phyloP scores from a whole-genome alignment of 129 eudicot species.

The Escallonia herrerae region DNA sequence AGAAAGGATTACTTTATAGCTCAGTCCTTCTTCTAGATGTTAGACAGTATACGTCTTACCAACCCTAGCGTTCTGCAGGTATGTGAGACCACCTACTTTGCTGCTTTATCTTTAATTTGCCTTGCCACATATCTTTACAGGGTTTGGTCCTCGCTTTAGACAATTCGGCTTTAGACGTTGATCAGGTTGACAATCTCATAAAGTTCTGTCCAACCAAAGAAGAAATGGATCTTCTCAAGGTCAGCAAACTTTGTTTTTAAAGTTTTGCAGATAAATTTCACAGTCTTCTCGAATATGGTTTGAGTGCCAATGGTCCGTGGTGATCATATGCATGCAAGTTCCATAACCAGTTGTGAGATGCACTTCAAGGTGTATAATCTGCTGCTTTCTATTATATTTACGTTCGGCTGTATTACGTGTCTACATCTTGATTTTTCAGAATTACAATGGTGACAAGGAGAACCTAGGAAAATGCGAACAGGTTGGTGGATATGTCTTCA shows the following conservation, averaged over 20 bases:
- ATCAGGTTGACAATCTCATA: slow-evolving; percentile 93
- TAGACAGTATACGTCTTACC: too few relatives aligned
- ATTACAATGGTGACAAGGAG: slow-evolving; percentile 77
- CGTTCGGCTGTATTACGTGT: neutral
- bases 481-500: slow-evolving; percentile 30
- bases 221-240: slow-evolving; percentile 87
- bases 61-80: neutral
- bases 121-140: slow-evolving; percentile 33
- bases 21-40: too few relatives aligned
- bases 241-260: slow-evolving; percentile 9
- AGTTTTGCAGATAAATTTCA: neutral
- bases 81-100: neutral
- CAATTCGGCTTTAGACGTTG: slow-evolving; percentile 76
- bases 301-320: too few relatives aligned
- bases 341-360: neutral
- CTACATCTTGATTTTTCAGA: slow-evolving; percentile 32
- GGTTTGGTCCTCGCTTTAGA: slow-evolving; percentile 79
- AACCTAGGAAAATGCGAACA: slow-evolving; percentile 93
- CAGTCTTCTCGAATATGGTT: too few relatives aligned
- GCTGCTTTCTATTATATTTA: neutral
- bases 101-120: neutral
- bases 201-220: slow-evolving; percentile 97
- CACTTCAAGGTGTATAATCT: slow-evolving; percentile 5
- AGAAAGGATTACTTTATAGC: neutral
- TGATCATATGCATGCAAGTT: too few relatives aligned